Base-by-base conservation (phyloP, 208 protist genomes). In the Herpetomonas samuelpessoai region DNA sequence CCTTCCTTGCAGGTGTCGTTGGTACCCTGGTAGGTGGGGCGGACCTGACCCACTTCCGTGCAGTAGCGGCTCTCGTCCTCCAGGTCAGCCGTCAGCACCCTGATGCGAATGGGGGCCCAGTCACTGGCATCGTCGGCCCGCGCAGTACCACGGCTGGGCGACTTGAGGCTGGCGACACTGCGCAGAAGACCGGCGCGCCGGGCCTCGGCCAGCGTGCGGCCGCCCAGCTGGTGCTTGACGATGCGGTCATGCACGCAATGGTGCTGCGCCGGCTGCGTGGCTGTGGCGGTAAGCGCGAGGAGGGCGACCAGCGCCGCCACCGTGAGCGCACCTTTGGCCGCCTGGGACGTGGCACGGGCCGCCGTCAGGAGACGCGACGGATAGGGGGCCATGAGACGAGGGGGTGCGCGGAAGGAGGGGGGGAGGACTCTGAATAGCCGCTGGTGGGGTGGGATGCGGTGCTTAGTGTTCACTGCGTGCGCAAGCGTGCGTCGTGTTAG, bases 61-160 rank as follows among this genome's bases (percentile, higher is more conserved):
- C 63, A 68, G 63, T 56, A 62, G 7, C 27, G 45, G n/a, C 28
- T 31, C 4, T 1, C 7, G 18, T 76, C 52, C 21, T 65, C 22
- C 48, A 76, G 31, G 19, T 68, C 54, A 12, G 30, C 38, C 3
- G 50, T 48, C 38, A 49, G 58, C 18, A 39, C 61, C 21, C n/a
- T 16, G 39, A 66, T 57, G 16, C 61, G 60, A 48, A 68, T 57
- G 3, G 53, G 59, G 2, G 24, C 56, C 30, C 54, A 74, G 25
- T 46, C 66, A 0, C 27, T 18, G 35, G 6, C 35, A 41, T 6
- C 35, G 14, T 41, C 35, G 35, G 35, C 35, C 9, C 9, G 9
- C 9, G 9, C 9, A 14, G 9, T 41, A 14, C 9, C 35, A 18
- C 35, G 35, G 9, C 14, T 14, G 14, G 35, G 35, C 9, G 35